Evolutionary conservation across 805 yeast species (phyloP), one percentile per base, ranked within the genome.

Genomic region (Myxozyma melibiosi): DNA sequence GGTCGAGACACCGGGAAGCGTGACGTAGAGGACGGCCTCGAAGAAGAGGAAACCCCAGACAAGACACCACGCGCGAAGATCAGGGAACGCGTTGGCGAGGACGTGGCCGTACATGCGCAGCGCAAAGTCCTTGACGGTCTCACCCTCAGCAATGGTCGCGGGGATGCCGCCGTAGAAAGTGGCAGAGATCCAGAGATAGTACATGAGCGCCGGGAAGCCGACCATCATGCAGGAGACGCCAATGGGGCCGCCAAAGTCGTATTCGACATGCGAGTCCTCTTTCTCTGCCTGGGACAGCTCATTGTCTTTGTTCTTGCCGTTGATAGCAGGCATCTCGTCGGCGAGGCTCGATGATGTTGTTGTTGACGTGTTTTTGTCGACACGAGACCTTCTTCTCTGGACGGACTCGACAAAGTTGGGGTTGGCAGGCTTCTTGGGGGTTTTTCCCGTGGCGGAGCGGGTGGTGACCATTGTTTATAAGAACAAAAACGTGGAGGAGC

Each of bases 141-240:
- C 83, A 48, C 75, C 83, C 3, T 70, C 77, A 0, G 71, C 69
- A 2, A 97, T 97, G 71, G 78, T 74, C 24, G 96, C 90, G 28
- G 88, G 78, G 47, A 75, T 68, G 1, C 96, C 96, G 62, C 76
- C 76, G 73, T 90, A 89, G 71, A 86, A 90, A 61, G 82, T 81
- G 50, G 94, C 92, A 67, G 90, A 80, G 53, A 92, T 84, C 95
- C 96, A 92, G 94, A 94, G 86, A 74, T 94, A 94, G 79, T 86
- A 89, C 99, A 94, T 94, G 68, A 94, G 78, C 45, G 85, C 69
- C 6, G 99, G 99, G 76, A 94, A 94, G 2, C 96, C 96, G 43
- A 82, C 70, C 84, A 92, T 82, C 98, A 94, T 92, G 5, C 91
- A 92, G 20, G 85, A 56, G 47, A 90, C 96, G 55, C 99, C 99